Base-by-base conservation (phyloP, 129 eudicot genomes). In the Saussurea involucrata region DNA sequence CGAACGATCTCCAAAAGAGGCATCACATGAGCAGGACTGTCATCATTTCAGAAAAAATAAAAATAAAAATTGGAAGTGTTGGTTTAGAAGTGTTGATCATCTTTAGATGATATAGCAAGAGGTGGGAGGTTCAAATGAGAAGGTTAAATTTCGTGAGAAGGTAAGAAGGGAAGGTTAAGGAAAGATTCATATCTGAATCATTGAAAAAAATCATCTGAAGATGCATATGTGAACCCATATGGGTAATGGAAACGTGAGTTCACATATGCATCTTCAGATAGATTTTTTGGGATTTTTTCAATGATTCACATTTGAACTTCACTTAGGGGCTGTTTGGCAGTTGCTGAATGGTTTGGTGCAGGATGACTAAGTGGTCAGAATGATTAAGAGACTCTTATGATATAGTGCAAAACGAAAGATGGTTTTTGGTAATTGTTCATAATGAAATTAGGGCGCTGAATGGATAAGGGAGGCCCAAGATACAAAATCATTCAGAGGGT, bases 11-110 rank as follows among this genome's bases (percentile, higher is more conserved):
- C 98, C 86, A 94, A 74, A 15, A 94, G 90, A 21, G 96, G 98
- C 97, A 94, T 94, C 76, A 94, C 69, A 78, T 94, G 97, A 8
- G 98, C 98, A 76, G 98, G 98, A 76, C 98, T 94, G 96, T 73
- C 8, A 33, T 57, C 69, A 79, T 74, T 55, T 72, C 12, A 73
- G 8, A 32, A 72, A 40, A 22, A n/a, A n/a, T n/a, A n/a, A n/a
- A n/a, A n/a, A n/a, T n/a, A n/a, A n/a, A 58, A 60, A 21, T 1
- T 28, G 28, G 22, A 18, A 72, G 27, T 58, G 13, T 13, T 18
- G 29, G 36, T 46, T 78, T 22, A 78, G 75, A 71, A 65, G 1
- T 33, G 12, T 24, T 71, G 64, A 70, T 24, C 24, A 69, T 65
- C 40, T 64, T 22, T 15, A 53, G 61, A 53, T 53, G 22, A 53